phyloP scores from a whole-genome alignment of 805 yeast species.

The Naumovozyma dairenensis region DNA sequence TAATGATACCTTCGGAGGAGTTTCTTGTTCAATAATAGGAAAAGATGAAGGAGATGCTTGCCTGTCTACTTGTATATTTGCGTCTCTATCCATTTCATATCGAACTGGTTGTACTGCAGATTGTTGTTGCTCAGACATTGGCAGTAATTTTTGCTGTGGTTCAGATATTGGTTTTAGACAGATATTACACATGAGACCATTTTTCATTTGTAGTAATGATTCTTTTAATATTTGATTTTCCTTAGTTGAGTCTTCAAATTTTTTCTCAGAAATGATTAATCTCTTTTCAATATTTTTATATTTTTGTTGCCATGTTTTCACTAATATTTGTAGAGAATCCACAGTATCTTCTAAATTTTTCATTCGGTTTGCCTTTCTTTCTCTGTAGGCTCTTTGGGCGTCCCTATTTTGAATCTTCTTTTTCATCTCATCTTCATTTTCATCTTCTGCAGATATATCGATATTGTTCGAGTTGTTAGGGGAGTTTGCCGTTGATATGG shows the following conservation, averaged over 20 bases:
- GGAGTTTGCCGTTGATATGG: too few species aligned
- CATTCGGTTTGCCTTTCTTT: slow-evolving; percentile 73
- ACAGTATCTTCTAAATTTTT: slow-evolving; percentile 55
- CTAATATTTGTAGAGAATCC: slow-evolving; percentile 32
- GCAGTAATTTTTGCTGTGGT: neutral
- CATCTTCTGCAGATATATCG: too few species aligned
- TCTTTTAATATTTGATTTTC: slow-evolving; percentile 1
- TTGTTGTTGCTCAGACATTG: neutral
- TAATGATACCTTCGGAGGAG: too few species aligned
- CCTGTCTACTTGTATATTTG: too few species aligned
- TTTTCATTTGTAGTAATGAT: neutral
- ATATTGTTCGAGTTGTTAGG: too few species aligned
- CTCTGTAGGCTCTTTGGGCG: slow-evolving; percentile 88
- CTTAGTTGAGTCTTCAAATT: neutral
- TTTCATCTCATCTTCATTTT: too few species aligned
- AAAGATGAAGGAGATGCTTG: too few species aligned
- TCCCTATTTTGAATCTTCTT: slow-evolving; percentile 83
- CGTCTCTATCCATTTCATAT: too few species aligned
- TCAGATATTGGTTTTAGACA: neutral
- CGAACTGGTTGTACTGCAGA: too few species aligned
- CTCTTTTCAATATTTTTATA: slow-evolving; percentile 9
- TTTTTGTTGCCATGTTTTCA: slow-evolving; percentile 58
- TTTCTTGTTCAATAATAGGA: too few species aligned
- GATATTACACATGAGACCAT: neutral
- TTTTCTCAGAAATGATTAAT: slow-evolving; percentile 26